These are phyloP conservation scores for Colletotrichum camelliae DNA, from an alignment of 2,329 filamentous ascomycete species.

Conservation along the genomic window DNA sequence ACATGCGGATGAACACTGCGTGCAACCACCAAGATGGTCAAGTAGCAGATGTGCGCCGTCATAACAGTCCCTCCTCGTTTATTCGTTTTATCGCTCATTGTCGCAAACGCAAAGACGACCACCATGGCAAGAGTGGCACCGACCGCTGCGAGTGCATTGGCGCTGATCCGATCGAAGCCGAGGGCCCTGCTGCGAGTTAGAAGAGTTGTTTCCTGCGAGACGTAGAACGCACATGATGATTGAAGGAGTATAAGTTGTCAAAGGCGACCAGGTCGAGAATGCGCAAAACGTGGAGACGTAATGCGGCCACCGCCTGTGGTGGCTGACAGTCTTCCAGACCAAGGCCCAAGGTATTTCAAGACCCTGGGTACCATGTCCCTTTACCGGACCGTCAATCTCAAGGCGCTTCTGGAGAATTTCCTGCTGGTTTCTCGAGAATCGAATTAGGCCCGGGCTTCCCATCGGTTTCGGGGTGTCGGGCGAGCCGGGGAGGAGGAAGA, in stretches of 20 bases:
- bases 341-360: conserved; percentile 40
- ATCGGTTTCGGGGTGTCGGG: conserved; percentile 45
- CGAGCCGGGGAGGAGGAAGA: conserved; percentile 48
- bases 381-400: conserved; percentile 33
- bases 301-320: conserved; percentile 53
- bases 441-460: conserved; percentile 40
- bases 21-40: conserved; percentile 47
- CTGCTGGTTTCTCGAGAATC: conserved; percentile 38
- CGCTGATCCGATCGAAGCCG: conserved; percentile 48
- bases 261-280: conserved; percentile 57
- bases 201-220: not conserved
- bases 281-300: conserved; percentile 54
- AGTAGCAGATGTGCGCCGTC: conserved; percentile 47
- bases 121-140: conserved; percentile 48
- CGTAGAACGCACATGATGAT: conserved; percentile 41
- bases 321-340: conserved; percentile 48
- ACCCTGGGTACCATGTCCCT: conserved; percentile 37
- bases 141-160: conserved; percentile 52
- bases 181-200: conserved; percentile 34
- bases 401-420: conserved; percentile 38
- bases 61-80: conserved; percentile 49
- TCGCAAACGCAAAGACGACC: conserved; percentile 53
- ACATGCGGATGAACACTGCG: conserved; percentile 46
- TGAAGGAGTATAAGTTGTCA: conserved; percentile 56
- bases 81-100: conserved; percentile 51